Conservation (phyloP, 176 grass and related monocot genomes). For the Rhynchospora pubera region DNA sequence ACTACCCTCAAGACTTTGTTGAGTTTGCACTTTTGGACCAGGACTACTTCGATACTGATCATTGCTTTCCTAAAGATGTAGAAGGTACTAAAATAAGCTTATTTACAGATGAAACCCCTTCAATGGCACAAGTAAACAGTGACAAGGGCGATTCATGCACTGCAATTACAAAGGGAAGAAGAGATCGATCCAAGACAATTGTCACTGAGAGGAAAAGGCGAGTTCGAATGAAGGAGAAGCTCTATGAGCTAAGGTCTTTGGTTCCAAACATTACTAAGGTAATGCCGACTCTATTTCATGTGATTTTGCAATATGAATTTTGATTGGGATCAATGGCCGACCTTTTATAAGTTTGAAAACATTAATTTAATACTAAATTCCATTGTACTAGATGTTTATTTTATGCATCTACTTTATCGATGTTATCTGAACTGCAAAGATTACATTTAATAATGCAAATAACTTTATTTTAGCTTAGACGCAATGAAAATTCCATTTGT, state of each 20-base stretch:
- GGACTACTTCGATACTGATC: not conserved
- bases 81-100: slow-evolving; percentile 1
- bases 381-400: not conserved
- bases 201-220: slow-evolving; percentile 83
- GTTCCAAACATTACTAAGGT: slow-evolving; percentile 96
- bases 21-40: slow-evolving; percentile 17
- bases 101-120: not conserved
- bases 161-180: slow-evolving; percentile 29
- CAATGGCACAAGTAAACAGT: not conserved
- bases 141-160: slow-evolving; percentile 34
- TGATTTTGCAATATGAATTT: not conserved
- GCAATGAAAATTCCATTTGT: not conserved
- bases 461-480: not conserved
- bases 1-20: slow-evolving; percentile 2
- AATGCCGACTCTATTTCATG: not conserved
- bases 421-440: not conserved
- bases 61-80: not conserved
- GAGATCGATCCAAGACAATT: slow-evolving; percentile 83
- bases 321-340: not conserved
- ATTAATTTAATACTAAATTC: not conserved
- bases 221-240: slow-evolving; percentile 88
- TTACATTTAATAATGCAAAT: not conserved
- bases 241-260: slow-evolving; percentile 79
- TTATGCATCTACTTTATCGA: not conserved
- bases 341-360: too few relatives aligned